Evolutionary conservation across 257 asterid genomes (phyloP).

Genomic region (Cruciata laevipes): DNA sequence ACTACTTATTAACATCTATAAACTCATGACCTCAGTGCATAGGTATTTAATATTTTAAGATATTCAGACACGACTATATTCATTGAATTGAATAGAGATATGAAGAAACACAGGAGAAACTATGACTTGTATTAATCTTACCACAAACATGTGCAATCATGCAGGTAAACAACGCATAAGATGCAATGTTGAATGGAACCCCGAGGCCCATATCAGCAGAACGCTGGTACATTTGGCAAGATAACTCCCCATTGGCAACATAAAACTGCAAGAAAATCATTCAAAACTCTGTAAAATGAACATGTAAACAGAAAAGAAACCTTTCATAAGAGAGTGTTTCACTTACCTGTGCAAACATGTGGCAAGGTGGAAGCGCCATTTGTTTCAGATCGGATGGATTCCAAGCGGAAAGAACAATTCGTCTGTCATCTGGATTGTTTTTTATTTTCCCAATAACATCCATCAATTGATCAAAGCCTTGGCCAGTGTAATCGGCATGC

Average conservation of each 20-base stretch:
- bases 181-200: slow-evolving; percentile 46
- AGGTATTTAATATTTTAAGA: neutral
- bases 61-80: neutral
- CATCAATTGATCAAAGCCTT: slow-evolving; percentile 39
- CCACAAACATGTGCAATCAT: slow-evolving; percentile 48
- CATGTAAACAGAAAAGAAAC: slow-evolving; percentile 3
- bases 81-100: neutral
- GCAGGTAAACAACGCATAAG: slow-evolving; percentile 42
- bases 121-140: slow-evolving; percentile 16
- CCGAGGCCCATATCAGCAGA: slow-evolving; percentile 52
- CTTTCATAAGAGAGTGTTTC: slow-evolving; percentile 1
- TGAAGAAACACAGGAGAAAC: neutral
- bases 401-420: slow-evolving; percentile 45
- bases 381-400: slow-evolving; percentile 42
- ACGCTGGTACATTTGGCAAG: slow-evolving; percentile 50
- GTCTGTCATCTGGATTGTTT: slow-evolving; percentile 40
- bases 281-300: neutral
- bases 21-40: neutral
- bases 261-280: slow-evolving; percentile 29
- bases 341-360: slow-evolving; percentile 44
- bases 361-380: slow-evolving; percentile 52
- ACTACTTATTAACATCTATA: neutral
- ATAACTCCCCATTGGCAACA: slow-evolving; percentile 36
- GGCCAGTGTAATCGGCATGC: slow-evolving; percentile 43
- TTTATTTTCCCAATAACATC: slow-evolving; percentile 36